Evolutionary conservation across 2,329 filamentous ascomycete genomes (phyloP).

Genomic region (Monilinia polystroma): DNA sequence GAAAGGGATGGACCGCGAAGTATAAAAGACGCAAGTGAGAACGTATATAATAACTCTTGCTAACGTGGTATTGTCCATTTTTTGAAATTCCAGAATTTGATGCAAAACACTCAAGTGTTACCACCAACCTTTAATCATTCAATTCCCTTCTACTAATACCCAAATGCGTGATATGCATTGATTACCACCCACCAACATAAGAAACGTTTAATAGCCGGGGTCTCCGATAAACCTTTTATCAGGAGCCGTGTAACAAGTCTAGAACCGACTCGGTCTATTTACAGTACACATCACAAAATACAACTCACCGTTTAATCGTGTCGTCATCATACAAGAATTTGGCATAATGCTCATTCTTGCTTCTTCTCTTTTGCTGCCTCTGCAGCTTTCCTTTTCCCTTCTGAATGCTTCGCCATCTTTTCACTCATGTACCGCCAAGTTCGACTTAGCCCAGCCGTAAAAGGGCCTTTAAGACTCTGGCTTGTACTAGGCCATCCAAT

Average conservation of each 20-base stretch:
- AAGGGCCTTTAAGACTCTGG: slow-evolving; percentile 78
- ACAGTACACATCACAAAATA: slow-evolving; percentile 18
- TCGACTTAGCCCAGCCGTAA: slow-evolving; percentile 73
- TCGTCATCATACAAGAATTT: slow-evolving; percentile 5
- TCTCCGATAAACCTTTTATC: neutral
- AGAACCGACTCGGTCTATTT: slow-evolving; percentile 13
- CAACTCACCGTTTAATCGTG: slow-evolving; percentile 10
- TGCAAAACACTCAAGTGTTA: neutral
- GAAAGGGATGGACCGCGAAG: neutral
- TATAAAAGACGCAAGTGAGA: neutral
- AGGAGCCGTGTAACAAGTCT: slow-evolving; percentile 14
- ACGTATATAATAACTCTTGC: neutral
- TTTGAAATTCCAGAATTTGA: neutral
- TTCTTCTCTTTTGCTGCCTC: slow-evolving; percentile 17
- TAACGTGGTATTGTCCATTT: slow-evolving; percentile 4
- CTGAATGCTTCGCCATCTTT: slow-evolving; percentile 67
- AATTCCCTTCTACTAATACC: slow-evolving; percentile 11
- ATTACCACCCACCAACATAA: neutral
- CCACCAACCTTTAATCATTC: slow-evolving; percentile 5
- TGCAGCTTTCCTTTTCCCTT: slow-evolving; percentile 38
- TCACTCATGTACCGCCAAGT: slow-evolving; percentile 77
- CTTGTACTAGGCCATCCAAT: slow-evolving; percentile 89
- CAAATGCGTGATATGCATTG: slow-evolving; percentile 6
- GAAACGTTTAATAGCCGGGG: neutral
- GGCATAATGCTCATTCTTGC: slow-evolving; percentile 12